Base-by-base conservation (phyloP, 1,284 basidiomycete genomes). In the Ceratorhiza oryzae-sativae region DNA sequence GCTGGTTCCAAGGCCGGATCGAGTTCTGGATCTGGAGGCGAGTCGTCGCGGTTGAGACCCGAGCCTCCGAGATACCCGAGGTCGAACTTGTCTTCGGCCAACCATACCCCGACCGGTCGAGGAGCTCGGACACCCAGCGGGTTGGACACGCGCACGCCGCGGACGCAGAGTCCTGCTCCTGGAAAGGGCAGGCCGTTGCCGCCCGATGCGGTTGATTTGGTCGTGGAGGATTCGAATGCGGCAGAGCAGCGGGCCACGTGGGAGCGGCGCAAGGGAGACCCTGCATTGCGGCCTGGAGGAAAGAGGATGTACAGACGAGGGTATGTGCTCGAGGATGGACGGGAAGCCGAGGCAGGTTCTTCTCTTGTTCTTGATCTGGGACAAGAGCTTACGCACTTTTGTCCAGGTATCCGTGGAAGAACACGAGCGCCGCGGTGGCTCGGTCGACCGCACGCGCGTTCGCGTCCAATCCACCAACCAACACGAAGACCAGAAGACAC, bases 201-300 rank as follows among this genome's bases (percentile, higher is more conserved):
- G 1, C 84, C 86, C 0, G 92, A 93, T 75, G 92, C 91, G 0
- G 88, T 94, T 3, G 92, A 95, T 78, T 82, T 95, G 12, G 84
- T 94, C 1, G 86, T 92, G 0, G 88, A 90, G 77, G 89, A 88
- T 76, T 74, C 78, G 5, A 78, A 82, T 10, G 86, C 86, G 12
- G 84, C 83, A 25, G 83, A 86, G 67, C 84, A 85, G 62, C 84
- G 84, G 61, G 81, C 83, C 77, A 80, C 80, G 32, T 80, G 82
- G 32, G 86, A 88, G 75, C 81, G 86, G 55, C 79, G 84, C 68
- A 86, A 84, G 73, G 87, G 87, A 25, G 86, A 87, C 72, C 85
- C 86, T 6, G 82, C 83, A 2, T 74, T 80, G 51, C 77, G 79
- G 12, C 67, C 73, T 27, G 71, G 58, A 5, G 83, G 80, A 20